Evolutionary conservation across 495 filamentous ascomycete species (phyloP).

Genomic region (Aspergillus haitiensis): DNA sequence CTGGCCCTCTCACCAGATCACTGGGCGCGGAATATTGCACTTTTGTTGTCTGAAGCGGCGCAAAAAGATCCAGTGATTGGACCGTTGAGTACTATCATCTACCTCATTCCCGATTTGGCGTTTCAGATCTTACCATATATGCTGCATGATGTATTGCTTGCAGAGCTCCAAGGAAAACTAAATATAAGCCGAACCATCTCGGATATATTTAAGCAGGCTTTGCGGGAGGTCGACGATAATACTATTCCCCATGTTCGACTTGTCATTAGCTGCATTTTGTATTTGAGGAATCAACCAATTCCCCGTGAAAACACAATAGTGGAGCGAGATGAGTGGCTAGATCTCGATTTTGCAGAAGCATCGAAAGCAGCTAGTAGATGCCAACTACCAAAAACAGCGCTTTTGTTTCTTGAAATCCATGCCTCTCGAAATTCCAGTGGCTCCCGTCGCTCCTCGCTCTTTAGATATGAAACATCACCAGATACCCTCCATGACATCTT

Average conservation of each 20-base stretch:
- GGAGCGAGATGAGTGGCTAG: constrained; percentile 81
- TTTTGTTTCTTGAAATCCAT: constrained; percentile 78
- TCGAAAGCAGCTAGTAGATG: constrained; percentile 77
- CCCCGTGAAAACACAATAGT: constrained; percentile 72
- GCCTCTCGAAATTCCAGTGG: constrained; percentile 52
- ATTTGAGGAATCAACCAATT: constrained; percentile 78
- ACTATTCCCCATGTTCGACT: constrained; percentile 54
- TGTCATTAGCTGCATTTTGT: constrained; percentile 80
- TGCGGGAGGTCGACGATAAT: constrained; percentile 32
- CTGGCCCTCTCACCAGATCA: constrained; percentile 29
- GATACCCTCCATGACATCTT: constrained; percentile 78
- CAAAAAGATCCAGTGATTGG: constrained; percentile 64
- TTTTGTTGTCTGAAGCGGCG: constrained; percentile 60
- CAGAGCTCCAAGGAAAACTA: constrained; percentile 41
- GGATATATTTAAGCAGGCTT: constrained; percentile 39
- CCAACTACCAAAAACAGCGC: constrained; percentile 80
- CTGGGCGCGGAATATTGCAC: constrained; percentile 67
- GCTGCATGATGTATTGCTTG: constrained; percentile 70
- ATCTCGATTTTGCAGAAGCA: constrained; percentile 71
- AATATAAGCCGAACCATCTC: constrained; percentile 44
- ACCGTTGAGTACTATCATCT: constrained; percentile 61
- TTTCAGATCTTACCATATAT: constrained; percentile 73
- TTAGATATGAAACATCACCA: constrained; percentile 57
- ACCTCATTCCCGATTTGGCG: constrained; percentile 63
- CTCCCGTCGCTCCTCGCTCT: constrained; percentile 66